Evolutionary conservation across 2,329 filamentous ascomycete species (phyloP).

Genomic region (Colletotrichum simmondsii): DNA sequence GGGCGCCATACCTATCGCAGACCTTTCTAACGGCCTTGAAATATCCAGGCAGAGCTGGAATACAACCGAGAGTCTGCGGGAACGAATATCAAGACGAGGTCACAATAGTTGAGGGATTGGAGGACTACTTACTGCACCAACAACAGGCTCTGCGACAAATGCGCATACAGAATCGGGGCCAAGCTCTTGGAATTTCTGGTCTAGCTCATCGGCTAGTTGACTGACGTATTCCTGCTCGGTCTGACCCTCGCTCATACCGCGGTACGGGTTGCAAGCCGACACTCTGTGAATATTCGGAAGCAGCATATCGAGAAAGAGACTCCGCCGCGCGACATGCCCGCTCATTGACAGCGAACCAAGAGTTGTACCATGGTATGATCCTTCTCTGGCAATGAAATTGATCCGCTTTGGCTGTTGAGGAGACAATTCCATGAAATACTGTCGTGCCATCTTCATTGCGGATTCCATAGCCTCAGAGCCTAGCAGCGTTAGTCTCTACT

Average conservation of each 20-base stretch:
- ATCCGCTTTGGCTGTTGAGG: slow-evolving; percentile 60
- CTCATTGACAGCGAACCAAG: slow-evolving; percentile 74
- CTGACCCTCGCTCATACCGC: slow-evolving; percentile 62
- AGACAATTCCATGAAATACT: slow-evolving; percentile 55
- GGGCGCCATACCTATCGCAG: slow-evolving; percentile 76
- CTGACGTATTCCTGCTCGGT: slow-evolving; percentile 61
- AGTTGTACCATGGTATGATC: slow-evolving; percentile 80
- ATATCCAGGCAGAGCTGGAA: slow-evolving; percentile 66
- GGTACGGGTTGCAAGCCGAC: slow-evolving; percentile 75
- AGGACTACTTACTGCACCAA: slow-evolving; percentile 70
- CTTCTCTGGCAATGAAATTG: slow-evolving; percentile 73
- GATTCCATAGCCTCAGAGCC: slow-evolving; percentile 64
- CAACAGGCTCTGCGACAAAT: slow-evolving; percentile 71
- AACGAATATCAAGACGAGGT: background rate
- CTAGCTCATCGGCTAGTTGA: slow-evolving; percentile 72
- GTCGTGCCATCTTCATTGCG: slow-evolving; percentile 59
- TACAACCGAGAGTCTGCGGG: slow-evolving; percentile 72
- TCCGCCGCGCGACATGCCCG: slow-evolving; percentile 69
- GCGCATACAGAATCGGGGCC: slow-evolving; percentile 75
- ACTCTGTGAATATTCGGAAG: slow-evolving; percentile 68
- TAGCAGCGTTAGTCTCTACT: background rate
- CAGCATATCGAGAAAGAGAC: slow-evolving; percentile 72
- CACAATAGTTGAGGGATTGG: background rate
- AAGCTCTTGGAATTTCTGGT: slow-evolving; percentile 71
- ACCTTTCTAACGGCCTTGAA: slow-evolving; percentile 74